phyloP scores from a whole-genome alignment of 2,329 filamentous ascomycete genomes.

The Aspergillus costaricaensis region DNA sequence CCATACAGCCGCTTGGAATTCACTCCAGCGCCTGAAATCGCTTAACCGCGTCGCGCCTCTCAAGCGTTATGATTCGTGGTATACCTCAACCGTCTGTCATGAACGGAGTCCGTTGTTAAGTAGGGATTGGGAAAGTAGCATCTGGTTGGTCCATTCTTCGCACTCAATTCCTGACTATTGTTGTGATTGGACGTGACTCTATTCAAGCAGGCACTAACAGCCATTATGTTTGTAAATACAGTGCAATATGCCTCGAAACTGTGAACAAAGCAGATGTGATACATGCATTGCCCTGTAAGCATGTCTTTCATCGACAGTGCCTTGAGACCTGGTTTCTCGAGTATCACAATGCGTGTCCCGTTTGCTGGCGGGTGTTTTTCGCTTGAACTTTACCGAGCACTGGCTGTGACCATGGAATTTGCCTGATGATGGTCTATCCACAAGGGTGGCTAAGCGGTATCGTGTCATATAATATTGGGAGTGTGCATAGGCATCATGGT shows the following conservation, averaged over 20 bases:
- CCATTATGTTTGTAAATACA: not conserved
- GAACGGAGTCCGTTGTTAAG: not conserved
- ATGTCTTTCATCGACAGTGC: not conserved
- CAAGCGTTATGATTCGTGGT: not conserved
- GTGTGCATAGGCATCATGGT: too few species aligned
- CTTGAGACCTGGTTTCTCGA: not conserved
- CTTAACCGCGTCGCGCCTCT: not conserved
- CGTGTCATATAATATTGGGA: too few species aligned
- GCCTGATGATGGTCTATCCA: too few species aligned
- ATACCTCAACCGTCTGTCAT: too few species aligned
- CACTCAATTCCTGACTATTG: not conserved
- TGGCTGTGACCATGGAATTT: too few species aligned
- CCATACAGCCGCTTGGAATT: not conserved
- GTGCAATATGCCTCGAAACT: not conserved
- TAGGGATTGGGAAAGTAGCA: not conserved
- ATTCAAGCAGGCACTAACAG: not conserved
- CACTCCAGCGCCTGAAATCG: not conserved
- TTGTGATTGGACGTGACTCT: not conserved
- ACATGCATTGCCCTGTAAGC: not conserved
- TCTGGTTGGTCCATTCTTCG: not conserved
- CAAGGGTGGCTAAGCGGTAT: too few species aligned
- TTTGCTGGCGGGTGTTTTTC: slow-evolving; percentile 1
- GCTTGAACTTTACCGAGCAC: not conserved
- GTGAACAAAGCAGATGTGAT: not conserved
- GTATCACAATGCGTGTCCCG: not conserved